Base-by-base conservation (phyloP, 495 filamentous ascomycete genomes). In the Jackrogersella multiformis region DNA sequence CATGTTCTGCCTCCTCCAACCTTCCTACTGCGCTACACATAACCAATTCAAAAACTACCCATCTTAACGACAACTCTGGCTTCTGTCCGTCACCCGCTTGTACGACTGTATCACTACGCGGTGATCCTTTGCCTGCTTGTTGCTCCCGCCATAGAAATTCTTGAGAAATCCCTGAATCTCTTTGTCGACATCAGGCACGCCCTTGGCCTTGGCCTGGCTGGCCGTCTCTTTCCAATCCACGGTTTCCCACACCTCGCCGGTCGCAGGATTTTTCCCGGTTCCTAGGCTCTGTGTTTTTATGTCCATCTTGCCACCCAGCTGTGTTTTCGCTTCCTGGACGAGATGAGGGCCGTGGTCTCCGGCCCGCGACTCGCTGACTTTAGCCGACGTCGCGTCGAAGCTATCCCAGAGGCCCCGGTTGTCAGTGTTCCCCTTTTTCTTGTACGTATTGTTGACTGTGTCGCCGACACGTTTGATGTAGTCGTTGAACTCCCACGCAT, bases 401-500 rank as follows among this genome's bases (percentile, higher is more conserved):
- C 18, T 45, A n/a, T 45, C 42, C 20, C 20, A 45, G 42, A 45
- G 42, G 9, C 21, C 21, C 21, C 21, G 20, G 21, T 45, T 45
- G 10, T 13, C 42, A 10, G 1, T 45, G 21, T 24, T 24, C 10
- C 42, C 42, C 13, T 45, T 45, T 6, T n/a, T 24, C 42, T 45
- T 45, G 21, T 45, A 45, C 42, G 21, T 13, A 0, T 24, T 26
- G 21, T 45, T 45, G 42, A 45, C 42, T 45, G 42, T 45, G 21
- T 45, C 42, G 42, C 20, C 20, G 20, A 45, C 18, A 13, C 20
- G 21, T 20, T 45, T 45, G 42, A 45, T 45, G 4, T 26, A 45
- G 42, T 45, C 42, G 42, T 45, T 45, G 18, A 45, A 45, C 42
- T 45, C 42, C 42, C 42, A 45, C 42, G 20, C 12, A 18, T 45